Evolutionary conservation across 2,329 filamentous ascomycete genomes (phyloP).

Genomic region (Arthrobotrys conoides): DNA sequence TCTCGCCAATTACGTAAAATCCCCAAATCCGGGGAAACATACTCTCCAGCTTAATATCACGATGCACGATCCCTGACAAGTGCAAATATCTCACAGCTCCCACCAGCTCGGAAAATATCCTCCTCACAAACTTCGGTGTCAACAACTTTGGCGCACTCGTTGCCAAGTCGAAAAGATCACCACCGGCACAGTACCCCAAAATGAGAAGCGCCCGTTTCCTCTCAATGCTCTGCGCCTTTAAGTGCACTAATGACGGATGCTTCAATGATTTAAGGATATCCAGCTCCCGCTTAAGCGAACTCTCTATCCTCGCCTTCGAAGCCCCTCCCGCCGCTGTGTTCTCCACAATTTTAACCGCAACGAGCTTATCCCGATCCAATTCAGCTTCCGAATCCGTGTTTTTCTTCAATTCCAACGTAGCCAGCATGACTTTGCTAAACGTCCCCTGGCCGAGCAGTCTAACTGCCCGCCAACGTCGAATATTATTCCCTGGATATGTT

Average conservation of each 20-base stretch:
- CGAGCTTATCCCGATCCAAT: slow-evolving; percentile 81
- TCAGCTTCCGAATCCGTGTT: slow-evolving; percentile 71
- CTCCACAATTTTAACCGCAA: slow-evolving; percentile 95
- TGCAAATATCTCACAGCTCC: slow-evolving; percentile 89
- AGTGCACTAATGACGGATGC: slow-evolving; percentile 89
- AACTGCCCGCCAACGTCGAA: slow-evolving; percentile 82
- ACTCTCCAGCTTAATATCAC: slow-evolving; percentile 99
- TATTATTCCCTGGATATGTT: slow-evolving; percentile 77
- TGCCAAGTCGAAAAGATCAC: slow-evolving; percentile 93
- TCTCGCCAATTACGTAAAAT: slow-evolving; percentile 39
- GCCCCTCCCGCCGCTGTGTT: slow-evolving; percentile 94
- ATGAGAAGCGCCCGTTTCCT: slow-evolving; percentile 85
- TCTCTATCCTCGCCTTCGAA: slow-evolving; percentile 87
- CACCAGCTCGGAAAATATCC: slow-evolving; percentile 91
- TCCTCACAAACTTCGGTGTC: slow-evolving; percentile 78
- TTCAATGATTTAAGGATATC: slow-evolving; percentile 91
- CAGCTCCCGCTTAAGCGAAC: slow-evolving; percentile 92
- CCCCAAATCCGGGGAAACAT: slow-evolving; percentile 67
- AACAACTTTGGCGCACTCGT: slow-evolving; percentile 75
- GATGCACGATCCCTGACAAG: slow-evolving; percentile 86
- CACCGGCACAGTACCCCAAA: slow-evolving; percentile 91
- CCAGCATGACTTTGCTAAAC: slow-evolving; percentile 93
- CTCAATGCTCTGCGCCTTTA: slow-evolving; percentile 92
- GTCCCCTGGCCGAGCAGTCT: slow-evolving; percentile 90
- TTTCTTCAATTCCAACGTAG: slow-evolving; percentile 76